Evolutionary conservation across 306 rosid genomes (phyloP), one percentile per base, ranked within the genome.

Genomic region (Pterocarpus santalinus): DNA sequence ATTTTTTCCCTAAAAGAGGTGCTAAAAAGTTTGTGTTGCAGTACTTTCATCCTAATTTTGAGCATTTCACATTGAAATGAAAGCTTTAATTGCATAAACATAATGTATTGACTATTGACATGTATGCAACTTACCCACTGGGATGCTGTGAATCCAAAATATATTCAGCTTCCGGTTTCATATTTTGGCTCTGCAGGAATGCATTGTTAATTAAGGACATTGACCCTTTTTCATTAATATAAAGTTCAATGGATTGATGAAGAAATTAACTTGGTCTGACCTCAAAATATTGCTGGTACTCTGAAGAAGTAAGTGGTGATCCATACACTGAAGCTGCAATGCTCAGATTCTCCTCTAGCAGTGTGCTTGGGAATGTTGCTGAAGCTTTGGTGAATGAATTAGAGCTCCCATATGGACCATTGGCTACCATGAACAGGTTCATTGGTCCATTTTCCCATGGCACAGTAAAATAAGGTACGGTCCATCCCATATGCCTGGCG

Each of bases 251-350:
- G 1, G 17, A 80, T 72, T 66, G 58, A 15, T 32, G 46, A 11
- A 72, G 52, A 84, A 64, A 58, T 41, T 47, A 72, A 47, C 52
- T 6, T 69, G 16, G 75, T 72, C 83, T 72, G 69, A 95, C 99
- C 99, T 88, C 95, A 64, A 93, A 95, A 81, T 84, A 93, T 63
- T 80, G 84, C 60, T 82, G 86, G 78, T 95, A 95, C 81, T 95
- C 98, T 82, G 83, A 86, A 80, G 95, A 89, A 73, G 85, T 85
- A 58, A 95, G 97, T 8, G 98, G 98, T 12, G 88, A 86, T 57
- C 97, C 97, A 73, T 89, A 88, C 39, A 89, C 84, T 55, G 86
- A 74, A 85, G 89, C 75, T 46, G 79, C 85, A 55, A 66, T 68
- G 65, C 41, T 87, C 61, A 76, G 75, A 81, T 83, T 89, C 75